Percentiles rank a stretch among this genome's conserved stretches.
These are phyloP conservation scores for Boeremia lycopersici DNA, from an alignment of 2,329 filamentous ascomycete species.

Conservation along the genomic window DNA sequence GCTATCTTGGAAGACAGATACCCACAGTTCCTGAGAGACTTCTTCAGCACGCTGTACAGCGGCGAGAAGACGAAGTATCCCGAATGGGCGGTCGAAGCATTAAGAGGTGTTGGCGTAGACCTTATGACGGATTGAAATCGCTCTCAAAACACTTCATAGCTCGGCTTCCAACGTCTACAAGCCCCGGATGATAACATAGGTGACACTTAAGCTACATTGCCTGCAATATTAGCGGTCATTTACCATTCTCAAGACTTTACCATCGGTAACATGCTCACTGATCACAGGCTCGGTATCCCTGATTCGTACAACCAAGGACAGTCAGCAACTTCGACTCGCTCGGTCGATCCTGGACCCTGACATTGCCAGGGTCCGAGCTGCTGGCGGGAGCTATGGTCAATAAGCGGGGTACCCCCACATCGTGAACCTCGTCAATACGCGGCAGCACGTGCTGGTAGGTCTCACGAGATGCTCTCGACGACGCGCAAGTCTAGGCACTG, in stretches of 20 bases:
- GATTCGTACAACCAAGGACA: background rate
- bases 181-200: background rate
- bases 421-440: background rate
- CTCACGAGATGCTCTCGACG: background rate
- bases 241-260: too few species aligned
- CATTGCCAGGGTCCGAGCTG: background rate
- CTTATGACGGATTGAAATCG: slow-evolving; percentile 27
- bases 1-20: slow-evolving; percentile 83
- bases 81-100: slow-evolving; percentile 80
- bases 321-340: slow-evolving; percentile 6
- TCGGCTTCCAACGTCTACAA: background rate
- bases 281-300: background rate
- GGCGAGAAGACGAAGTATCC: slow-evolving; percentile 70
- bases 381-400: background rate
- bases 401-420: slow-evolving; percentile 13
- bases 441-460: background rate
- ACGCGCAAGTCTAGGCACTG: background rate
- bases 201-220: background rate
- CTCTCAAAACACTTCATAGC: too few species aligned
- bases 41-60: slow-evolving; percentile 77
- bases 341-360: background rate
- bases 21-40: slow-evolving; percentile 76
- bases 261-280: background rate
- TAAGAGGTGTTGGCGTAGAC: slow-evolving; percentile 75
- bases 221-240: background rate